These are phyloP conservation scores for Waltiozyma sp. DNA, from an alignment of 1,139 yeast genomes.

Conservation along the genomic window DNA sequence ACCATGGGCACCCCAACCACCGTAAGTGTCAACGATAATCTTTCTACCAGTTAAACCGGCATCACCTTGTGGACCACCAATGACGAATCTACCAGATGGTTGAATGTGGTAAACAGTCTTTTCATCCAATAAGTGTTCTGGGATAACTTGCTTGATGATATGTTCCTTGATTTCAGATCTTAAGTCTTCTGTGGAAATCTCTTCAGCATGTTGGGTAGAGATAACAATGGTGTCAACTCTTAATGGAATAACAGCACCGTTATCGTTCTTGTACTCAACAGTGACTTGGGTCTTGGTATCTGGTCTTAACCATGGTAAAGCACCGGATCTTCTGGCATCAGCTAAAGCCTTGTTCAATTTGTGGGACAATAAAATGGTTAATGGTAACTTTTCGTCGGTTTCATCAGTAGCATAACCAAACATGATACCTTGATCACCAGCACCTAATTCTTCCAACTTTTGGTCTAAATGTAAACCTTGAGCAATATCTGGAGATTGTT, in stretches of 20 bases:
- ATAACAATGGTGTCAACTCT: conserved; percentile 97
- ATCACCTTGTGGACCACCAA: conserved; percentile 99
- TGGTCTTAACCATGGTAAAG: conserved; percentile 95
- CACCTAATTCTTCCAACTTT: conserved; percentile 96
- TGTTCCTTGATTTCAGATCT: conserved; percentile 69
- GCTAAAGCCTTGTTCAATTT: conserved; percentile 95
- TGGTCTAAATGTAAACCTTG: conserved; percentile 98
- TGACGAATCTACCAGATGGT: conserved; percentile 99
- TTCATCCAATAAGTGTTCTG: conserved; percentile 82
- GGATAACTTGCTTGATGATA: conserved; percentile 85
- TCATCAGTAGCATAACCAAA: conserved; percentile 99
- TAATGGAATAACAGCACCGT: conserved; percentile 90
- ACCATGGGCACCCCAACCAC: conserved; percentile 99
- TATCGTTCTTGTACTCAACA: conserved; percentile 85
- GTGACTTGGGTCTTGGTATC: conserved; percentile 99
- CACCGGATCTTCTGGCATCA: conserved; percentile 92
- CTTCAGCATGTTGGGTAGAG: conserved; percentile 96
- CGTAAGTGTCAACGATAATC: conserved; percentile 98
- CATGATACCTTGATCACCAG: conserved; percentile 99
- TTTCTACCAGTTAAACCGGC: conserved; percentile 99
- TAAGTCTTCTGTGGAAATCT: conserved; percentile 84
- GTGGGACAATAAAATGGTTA: conserved; percentile 90
- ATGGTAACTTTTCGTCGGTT: conserved; percentile 94
- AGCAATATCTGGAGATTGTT: conserved; percentile 98
- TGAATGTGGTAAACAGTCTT: conserved; percentile 96